Base-by-base conservation (phyloP, 73 alveolate species). In the Paramecium primaurelia region DNA sequence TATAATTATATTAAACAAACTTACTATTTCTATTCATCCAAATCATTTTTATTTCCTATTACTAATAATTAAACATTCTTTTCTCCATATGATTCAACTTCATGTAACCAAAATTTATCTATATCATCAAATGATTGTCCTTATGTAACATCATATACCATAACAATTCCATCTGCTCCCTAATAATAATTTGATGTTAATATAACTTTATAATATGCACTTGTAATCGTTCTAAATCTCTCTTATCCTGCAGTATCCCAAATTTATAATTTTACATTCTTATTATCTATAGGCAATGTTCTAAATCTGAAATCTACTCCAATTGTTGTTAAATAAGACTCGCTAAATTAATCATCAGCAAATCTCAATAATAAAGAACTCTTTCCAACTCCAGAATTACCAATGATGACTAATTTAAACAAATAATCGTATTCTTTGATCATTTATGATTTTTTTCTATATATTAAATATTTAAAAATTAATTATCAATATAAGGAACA, bases 181-280 rank as follows among this genome's bases (percentile, higher is more conserved):
- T 95, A 40, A 64, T 80, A 18, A 25, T 26, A 80, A 45, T 44
- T 0, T 4, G 0, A 3, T 3, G 25, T 20, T 5, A 5, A 38
- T 7, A 1, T 40, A 38, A 80, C 91, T 32, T 89, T 89, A 28
- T 93, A 92, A 47, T 68, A 71, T 86, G 97, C 97, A 71, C 95
- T 94, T 58, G 95, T 94, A 51, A 97, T 94, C 9, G 98, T 95
- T 60, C 98, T 95, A 92, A 97, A 97, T 90, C 99, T 89, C 97
- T 97, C 99, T 89, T 97, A 96, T 20, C 99, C 99, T 32, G 99
- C 99, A 2, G 99, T 98, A 88, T 98, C 99, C 99, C 99, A 98
- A 77, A 98, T 96, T 89, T 98, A 95, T 28, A 97, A 93, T 92
- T 97, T 97, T 30, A 94, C 95, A 54, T 59, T 86, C 83, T 86